These are phyloP conservation scores for Apiotrichum sp. DNA, from an alignment of 1,284 basidiomycete species.

Conservation along the genomic window DNA sequence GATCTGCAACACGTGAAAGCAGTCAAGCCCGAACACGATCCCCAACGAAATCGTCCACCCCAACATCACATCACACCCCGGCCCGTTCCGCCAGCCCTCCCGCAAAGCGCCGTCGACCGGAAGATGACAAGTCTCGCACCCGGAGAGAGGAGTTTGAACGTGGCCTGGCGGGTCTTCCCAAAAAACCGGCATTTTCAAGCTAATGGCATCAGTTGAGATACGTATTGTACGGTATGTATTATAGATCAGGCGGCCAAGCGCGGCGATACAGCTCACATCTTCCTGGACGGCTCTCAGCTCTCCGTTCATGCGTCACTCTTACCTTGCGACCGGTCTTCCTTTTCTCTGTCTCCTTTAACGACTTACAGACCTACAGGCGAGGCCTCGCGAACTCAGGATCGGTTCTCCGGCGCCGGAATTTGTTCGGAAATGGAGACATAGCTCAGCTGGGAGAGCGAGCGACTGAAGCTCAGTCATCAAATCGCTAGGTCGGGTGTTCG, in stretches of 20 bases:
- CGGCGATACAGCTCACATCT: neutral
- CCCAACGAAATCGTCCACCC: neutral
- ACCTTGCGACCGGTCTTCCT: no score
- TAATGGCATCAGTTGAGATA: no score
- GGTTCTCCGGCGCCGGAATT: neutral
- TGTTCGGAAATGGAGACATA: neutral
- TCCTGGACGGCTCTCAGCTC: neutral
- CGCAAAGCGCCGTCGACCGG: neutral
- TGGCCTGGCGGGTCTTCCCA: constrained; percentile 34
- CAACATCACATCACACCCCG: no score
- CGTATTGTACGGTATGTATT: neutral
- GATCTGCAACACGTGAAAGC: neutral
- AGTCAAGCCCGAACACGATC: neutral
- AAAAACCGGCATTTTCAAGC: constrained; percentile 28
- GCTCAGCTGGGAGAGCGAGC: constrained; percentile 2
- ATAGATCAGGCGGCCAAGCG: neutral
- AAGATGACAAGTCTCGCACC: neutral
- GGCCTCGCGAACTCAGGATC: neutral
- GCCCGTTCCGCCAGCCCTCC: neutral
- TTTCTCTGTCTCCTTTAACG: neutral
- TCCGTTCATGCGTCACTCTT: neutral
- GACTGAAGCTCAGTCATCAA: neutral
- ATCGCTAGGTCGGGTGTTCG: constrained; percentile 3
- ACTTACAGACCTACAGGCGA: neutral
- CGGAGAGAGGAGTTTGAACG: constrained; percentile 16